Evolutionary conservation across 2,329 filamentous ascomycete genomes (phyloP).

Genomic region (Paecilomyces dactylethromorphus): DNA sequence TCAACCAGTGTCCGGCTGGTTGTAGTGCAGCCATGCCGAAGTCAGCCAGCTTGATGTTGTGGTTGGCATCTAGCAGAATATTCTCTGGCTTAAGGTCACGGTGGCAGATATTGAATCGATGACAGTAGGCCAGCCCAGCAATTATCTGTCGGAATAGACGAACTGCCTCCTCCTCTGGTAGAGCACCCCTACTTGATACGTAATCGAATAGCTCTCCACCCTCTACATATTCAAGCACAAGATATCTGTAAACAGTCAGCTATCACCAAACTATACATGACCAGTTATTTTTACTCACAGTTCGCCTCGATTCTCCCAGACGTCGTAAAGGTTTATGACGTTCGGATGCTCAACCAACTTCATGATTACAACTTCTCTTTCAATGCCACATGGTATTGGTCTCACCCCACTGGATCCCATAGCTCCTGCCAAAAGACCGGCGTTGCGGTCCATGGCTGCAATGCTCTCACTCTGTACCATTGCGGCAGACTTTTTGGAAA

Average conservation of each 20-base stretch:
- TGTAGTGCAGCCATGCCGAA: slow-evolving; percentile 97
- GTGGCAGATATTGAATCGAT: slow-evolving; percentile 91
- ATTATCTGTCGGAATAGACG: slow-evolving; percentile 90
- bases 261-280: slow-evolving; percentile 4
- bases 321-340: slow-evolving; percentile 89
- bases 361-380: slow-evolving; percentile 93
- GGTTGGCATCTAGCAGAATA: slow-evolving; percentile 71
- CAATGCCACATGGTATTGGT: slow-evolving; percentile 78
- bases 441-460: slow-evolving; percentile 71
- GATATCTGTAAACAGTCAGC: slow-evolving; percentile 57
- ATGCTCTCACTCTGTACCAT: slow-evolving; percentile 81
- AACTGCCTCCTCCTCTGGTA: slow-evolving; percentile 73
- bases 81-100: slow-evolving; percentile 97
- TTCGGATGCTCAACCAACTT: slow-evolving; percentile 93
- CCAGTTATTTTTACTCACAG: slow-evolving; percentile 55
- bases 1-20: slow-evolving; percentile 68
- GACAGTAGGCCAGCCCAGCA: slow-evolving; percentile 84
- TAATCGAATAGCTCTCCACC: slow-evolving; percentile 81
- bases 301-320: slow-evolving; percentile 95
- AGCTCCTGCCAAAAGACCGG: slow-evolving; percentile 47
- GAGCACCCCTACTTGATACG: slow-evolving; percentile 65
- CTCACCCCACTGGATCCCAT: slow-evolving; percentile 48
- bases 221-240: slow-evolving; percentile 89
- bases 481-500: slow-evolving; percentile 73
- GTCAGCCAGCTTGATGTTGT: slow-evolving; percentile 87